Percentiles rank a stretch among this genome's conserved stretches.
Evolutionary conservation across 495 filamentous ascomycete genomes (phyloP).

Genomic region (Lasiosphaeria ovina): DNA sequence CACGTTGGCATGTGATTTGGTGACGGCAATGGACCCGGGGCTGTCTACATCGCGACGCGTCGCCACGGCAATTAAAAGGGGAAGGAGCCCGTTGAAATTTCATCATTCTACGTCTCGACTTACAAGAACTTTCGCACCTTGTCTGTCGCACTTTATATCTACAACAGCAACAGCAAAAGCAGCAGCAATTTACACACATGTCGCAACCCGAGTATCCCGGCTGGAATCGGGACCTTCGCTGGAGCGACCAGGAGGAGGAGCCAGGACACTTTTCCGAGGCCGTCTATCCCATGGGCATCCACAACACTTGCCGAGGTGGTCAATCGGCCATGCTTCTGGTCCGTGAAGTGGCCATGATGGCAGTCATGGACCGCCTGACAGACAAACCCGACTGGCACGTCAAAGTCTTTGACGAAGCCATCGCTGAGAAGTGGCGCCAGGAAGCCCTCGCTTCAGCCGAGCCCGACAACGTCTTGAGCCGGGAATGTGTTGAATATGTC

Average conservation of each 20-base stretch:
- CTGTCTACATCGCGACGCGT: no score
- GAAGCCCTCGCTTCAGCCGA: constrained; percentile 33
- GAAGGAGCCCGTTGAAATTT: no score
- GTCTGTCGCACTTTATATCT: no score
- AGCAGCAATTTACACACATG: neutral
- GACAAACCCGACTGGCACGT: constrained; percentile 53
- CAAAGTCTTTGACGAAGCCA: constrained; percentile 53
- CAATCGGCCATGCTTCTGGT: constrained; percentile 22
- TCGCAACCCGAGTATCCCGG: constrained; percentile 7
- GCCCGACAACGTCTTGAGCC: constrained; percentile 20
- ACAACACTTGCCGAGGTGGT: constrained; percentile 2
- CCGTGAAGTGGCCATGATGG: constrained; percentile 41
- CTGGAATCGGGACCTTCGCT: constrained; percentile 6
- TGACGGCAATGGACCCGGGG: no score
- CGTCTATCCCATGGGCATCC: constrained; percentile 18
- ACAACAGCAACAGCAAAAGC: no score
- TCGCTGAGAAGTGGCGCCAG: constrained; percentile 37
- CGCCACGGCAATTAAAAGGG: no score
- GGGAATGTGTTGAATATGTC: constrained; percentile 48
- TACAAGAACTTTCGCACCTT: no score
- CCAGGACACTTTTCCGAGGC: neutral
- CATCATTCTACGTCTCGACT: no score
- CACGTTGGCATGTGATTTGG: no score
- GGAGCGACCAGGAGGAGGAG: neutral
- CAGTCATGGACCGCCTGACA: constrained; percentile 37